Conservation (phyloP, 148 eudicot species). For the Rhododendron henanense region DNA sequence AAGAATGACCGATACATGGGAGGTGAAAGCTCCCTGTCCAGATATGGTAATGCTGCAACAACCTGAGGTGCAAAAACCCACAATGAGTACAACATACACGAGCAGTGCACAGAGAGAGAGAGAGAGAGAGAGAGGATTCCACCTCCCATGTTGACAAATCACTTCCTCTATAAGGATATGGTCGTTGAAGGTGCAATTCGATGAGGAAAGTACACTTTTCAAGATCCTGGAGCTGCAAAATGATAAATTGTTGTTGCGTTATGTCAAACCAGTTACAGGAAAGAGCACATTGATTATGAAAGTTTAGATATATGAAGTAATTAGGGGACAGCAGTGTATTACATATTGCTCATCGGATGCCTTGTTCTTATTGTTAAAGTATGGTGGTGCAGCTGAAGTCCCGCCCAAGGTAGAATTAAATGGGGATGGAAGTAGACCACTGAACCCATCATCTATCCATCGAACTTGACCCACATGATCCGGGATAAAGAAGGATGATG, state of each 20-base stretch:
- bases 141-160: constrained; percentile 98
- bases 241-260: background rate
- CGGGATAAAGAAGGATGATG: constrained; percentile 95
- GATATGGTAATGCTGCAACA: constrained; percentile 78
- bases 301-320: background rate
- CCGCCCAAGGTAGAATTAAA: constrained; percentile 93
- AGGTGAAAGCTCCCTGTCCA: constrained; percentile 84
- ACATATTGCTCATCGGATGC: constrained; percentile 89
- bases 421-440: constrained; percentile 91
- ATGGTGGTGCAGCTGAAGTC: constrained; percentile 82
- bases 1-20: constrained; percentile 78
- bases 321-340: constrained; percentile 20
- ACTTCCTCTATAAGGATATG: constrained; percentile 70
- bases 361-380: constrained; percentile 91
- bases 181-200: constrained; percentile 89
- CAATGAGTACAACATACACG: background rate
- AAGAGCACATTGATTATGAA: background rate
- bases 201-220: constrained; percentile 84
- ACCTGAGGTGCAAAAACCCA: constrained; percentile 31
- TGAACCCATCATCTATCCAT: constrained; percentile 97
- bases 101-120: background rate
- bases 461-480: constrained; percentile 74
- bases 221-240: constrained; percentile 65
- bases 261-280: background rate
- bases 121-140: constrained; percentile 8